Evolutionary conservation across 768 basidiomycete genomes (phyloP).

Genomic region (Podaxis rugospora): DNA sequence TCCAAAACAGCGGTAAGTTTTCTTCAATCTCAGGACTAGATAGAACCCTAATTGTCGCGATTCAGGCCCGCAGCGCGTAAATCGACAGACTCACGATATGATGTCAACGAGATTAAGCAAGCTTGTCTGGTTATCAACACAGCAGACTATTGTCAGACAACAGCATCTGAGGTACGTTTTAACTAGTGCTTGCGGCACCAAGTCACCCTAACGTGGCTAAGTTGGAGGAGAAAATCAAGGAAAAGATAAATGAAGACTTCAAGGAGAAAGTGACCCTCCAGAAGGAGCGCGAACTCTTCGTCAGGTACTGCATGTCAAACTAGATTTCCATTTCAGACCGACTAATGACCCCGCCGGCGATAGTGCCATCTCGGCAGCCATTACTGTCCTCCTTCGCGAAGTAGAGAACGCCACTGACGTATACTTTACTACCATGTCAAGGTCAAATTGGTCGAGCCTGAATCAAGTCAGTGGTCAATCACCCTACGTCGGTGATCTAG

Average conservation of each 20-base stretch:
- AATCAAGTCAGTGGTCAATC: conserved; percentile 88
- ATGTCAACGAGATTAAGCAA: conserved; percentile 70
- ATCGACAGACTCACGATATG: conserved; percentile 79
- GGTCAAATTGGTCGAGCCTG: conserved; percentile 72
- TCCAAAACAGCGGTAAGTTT: conserved; percentile 57
- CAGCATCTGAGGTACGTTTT: conserved; percentile 70
- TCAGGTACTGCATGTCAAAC: conserved; percentile 50
- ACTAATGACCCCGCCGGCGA: not conserved
- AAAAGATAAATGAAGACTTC: conserved; percentile 72
- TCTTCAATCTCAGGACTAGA: not conserved
- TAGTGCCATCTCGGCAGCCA: conserved; percentile 83
- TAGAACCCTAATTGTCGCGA: not conserved
- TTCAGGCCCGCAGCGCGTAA: conserved; percentile 46
- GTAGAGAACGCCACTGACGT: conserved; percentile 83
- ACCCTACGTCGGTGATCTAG: conserved; percentile 72
- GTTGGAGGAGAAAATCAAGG: conserved; percentile 90
- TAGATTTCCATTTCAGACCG: not conserved
- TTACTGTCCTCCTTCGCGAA: conserved; percentile 76
- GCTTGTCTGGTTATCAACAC: conserved; percentile 93
- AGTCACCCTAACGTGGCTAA: conserved; percentile 24
- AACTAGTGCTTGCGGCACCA: not conserved
- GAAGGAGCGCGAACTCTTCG: conserved; percentile 82
- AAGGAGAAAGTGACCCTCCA: conserved; percentile 82
- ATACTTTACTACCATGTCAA: conserved; percentile 69
- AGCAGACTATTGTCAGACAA: conserved; percentile 94